phyloP scores from a whole-genome alignment of 768 basidiomycete genomes.

The Lyophyllum atratum region DNA sequence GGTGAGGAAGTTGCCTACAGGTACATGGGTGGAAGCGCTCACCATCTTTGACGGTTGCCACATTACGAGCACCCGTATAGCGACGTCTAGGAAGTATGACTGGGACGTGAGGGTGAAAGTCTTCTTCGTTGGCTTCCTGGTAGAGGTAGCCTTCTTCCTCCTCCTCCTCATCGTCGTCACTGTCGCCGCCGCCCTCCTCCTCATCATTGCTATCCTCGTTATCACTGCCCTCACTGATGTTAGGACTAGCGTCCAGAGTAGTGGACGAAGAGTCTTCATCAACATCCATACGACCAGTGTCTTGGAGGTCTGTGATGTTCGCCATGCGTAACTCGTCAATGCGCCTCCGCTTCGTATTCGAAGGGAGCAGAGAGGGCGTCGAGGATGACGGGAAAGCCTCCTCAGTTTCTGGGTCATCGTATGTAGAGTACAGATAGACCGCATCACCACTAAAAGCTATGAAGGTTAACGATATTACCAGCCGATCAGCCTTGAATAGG shows the following conservation, averaged over 20 bases:
- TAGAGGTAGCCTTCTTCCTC: slow-evolving; percentile 26
- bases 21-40: slow-evolving; percentile 23
- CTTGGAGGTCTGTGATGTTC: slow-evolving; percentile 2
- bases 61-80: slow-evolving; percentile 73
- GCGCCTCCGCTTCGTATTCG: slow-evolving; percentile 24
- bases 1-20: neutral
- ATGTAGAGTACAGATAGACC: slow-evolving; percentile 73
- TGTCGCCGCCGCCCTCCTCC: slow-evolving; percentile 30
- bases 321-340: slow-evolving; percentile 9
- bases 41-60: slow-evolving; percentile 89
- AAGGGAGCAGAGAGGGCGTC: slow-evolving; percentile 31
- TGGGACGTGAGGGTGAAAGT: slow-evolving; percentile 40
- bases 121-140: slow-evolving; percentile 25
- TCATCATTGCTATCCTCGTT: slow-evolving; percentile 23
- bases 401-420: slow-evolving; percentile 51
- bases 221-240: slow-evolving; percentile 19
- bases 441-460: slow-evolving; percentile 75
- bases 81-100: slow-evolving; percentile 63
- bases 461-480: neutral
- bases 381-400: slow-evolving; percentile 16
- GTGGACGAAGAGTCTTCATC: slow-evolving; percentile 16
- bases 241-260: slow-evolving; percentile 21
- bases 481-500: slow-evolving; percentile 6
- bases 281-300: slow-evolving; percentile 29
- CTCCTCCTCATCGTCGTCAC: slow-evolving; percentile 34